Percentiles rank a stretch among this genome's conserved stretches.
phyloP scores from a whole-genome alignment of 306 rosid genomes.

The Prunus davidiana region DNA sequence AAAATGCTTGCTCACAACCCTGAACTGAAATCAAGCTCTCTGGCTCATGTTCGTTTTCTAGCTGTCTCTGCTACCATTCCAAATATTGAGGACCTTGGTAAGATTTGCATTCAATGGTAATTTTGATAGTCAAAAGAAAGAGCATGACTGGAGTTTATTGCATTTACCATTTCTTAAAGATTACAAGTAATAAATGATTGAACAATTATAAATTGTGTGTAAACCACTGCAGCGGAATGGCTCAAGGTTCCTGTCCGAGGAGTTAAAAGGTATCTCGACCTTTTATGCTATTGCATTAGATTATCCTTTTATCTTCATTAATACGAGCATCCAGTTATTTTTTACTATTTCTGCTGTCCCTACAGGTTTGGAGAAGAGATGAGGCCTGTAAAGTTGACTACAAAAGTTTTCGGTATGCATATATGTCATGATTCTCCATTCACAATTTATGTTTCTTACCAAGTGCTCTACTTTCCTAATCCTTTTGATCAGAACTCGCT shows the following conservation, averaged over 20 bases:
- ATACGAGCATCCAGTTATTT: constrained; percentile 18
- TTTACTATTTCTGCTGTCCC: constrained; percentile 25
- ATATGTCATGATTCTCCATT: constrained; percentile 10
- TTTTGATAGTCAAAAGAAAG: neutral
- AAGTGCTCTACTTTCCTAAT: neutral
- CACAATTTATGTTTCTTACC: constrained; percentile 7
- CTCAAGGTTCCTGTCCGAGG: constrained; percentile 79
- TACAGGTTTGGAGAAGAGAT: constrained; percentile 98
- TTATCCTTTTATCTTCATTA: neutral
- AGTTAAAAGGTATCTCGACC: constrained; percentile 62
- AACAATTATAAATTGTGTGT: constrained; percentile 20
- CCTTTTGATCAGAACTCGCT: constrained; percentile 1
- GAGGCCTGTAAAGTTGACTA: constrained; percentile 97
- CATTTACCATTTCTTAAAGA: constrained; percentile 8
- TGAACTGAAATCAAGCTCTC: constrained; percentile 65
- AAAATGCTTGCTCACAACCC: constrained; percentile 79
- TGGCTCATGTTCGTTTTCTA: constrained; percentile 71
- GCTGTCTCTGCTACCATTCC: constrained; percentile 98
- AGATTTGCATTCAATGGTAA: constrained; percentile 15
- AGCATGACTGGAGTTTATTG: neutral
- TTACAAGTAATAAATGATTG: constrained; percentile 20
- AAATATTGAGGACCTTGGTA: constrained; percentile 94
- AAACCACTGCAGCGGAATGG: constrained; percentile 81
- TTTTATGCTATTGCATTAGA: neutral
- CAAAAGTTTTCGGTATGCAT: constrained; percentile 82